Evolutionary conservation across 495 filamentous ascomycete genomes (phyloP), one percentile per base, ranked within the genome.

Genomic region (Tuber magnatum): DNA sequence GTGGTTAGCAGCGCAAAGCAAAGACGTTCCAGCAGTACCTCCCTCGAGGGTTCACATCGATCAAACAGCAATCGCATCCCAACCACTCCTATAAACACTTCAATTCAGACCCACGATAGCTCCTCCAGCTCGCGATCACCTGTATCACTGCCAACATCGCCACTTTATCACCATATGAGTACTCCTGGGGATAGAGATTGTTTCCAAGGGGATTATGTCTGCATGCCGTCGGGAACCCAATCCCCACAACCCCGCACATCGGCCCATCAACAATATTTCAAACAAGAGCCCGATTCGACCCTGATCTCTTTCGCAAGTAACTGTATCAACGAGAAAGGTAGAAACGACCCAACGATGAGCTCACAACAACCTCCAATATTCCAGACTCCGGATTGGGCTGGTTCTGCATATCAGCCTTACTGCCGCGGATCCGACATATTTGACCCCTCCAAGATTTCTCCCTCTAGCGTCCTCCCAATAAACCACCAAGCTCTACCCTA

Each of bases 71-170:
- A 65, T 65, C 56, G 56, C 14, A 65, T 65, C 28, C 56, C 56
- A 65, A 65, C 56, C 14, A 79, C 77, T n/a, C 72, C 77, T 32
- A 79, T 79, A 48, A 79, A 79, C 40, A 79, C 77, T 38, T 79
- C 77, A 2, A 65, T 65, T 12, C 56, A 65, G 28, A 14, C 14
- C 14, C 56, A 65, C 8, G 56, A 65, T 28, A 74, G 76, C 28
- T 79, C 77, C 75, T 79, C 38, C 32, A 78, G 76, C 24, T 79
- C 77, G 3, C 78, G 77, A 41, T 79, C 77, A 9, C 77, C 77
- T 46, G 78, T 73, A n/a, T 79, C 77, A 10, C 32, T 79, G 69
- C 77, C 77, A 35, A 72, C 76, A 38, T 79, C 77, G 41, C 77
- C 77, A 18, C 70, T 79, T n/a, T 79, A 65, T 22, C 56, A 61